Evolutionary conservation across 192 early-diverging fungal genomes (phyloP).

Genomic region (Entophlyctis luteolus): DNA sequence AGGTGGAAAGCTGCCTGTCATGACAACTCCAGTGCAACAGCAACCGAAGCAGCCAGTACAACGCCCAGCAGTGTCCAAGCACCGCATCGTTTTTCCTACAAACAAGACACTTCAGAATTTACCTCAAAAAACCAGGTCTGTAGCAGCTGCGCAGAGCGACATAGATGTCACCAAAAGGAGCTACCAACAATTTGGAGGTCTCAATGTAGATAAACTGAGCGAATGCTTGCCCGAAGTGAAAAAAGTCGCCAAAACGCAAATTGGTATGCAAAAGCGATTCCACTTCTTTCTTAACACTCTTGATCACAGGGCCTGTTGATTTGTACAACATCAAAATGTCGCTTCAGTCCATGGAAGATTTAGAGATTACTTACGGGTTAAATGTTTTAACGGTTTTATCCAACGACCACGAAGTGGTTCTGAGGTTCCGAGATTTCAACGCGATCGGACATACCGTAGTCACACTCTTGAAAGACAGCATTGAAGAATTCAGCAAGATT

Average conservation of each 20-base stretch:
- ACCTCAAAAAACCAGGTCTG: too few relatives aligned
- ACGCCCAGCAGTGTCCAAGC: too few relatives aligned
- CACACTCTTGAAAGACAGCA: neutral
- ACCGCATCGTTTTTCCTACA: too few relatives aligned
- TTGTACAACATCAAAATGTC: slow-evolving; percentile 21
- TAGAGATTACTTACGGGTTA: neutral
- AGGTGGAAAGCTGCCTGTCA: too few relatives aligned
- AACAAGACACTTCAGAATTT: too few relatives aligned
- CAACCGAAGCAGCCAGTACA: too few relatives aligned
- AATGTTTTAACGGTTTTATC: slow-evolving; percentile 19
- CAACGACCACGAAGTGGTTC: slow-evolving; percentile 7
- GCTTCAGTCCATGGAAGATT: neutral
- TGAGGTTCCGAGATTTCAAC: slow-evolving; percentile 2
- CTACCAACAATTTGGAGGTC: neutral
- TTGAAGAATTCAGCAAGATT: neutral
- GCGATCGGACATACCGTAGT: slow-evolving; percentile 2
- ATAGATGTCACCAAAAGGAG: neutral
- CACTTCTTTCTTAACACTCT: too few relatives aligned
- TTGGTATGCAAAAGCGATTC: too few relatives aligned
- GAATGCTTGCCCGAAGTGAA: neutral
- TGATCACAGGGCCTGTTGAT: slow-evolving; percentile 4
- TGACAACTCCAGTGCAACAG: too few relatives aligned
- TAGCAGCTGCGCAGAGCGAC: too few relatives aligned
- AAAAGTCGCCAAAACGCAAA: neutral
- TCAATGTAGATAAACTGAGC: slow-evolving; percentile 2